phyloP scores from a whole-genome alignment of 768 basidiomycete genomes.

The Peribolospora baueri region DNA sequence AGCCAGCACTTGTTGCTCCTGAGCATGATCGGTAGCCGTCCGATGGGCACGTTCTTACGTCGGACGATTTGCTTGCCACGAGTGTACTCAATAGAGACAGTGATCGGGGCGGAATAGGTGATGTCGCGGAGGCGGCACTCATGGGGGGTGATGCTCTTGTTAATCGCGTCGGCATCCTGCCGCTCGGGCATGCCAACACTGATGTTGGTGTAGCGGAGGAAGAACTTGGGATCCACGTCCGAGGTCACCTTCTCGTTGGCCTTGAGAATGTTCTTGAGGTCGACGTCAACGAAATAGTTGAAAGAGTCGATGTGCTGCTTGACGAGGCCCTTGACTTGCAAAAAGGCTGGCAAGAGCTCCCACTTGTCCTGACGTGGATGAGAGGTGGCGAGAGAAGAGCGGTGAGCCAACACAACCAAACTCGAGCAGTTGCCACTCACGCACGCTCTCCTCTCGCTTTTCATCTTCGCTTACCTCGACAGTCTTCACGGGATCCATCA shows the following conservation, averaged over 20 bases:
- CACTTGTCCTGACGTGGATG: constrained; percentile 61
- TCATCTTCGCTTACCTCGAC: constrained; percentile 41
- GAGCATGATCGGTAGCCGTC: constrained; percentile 85
- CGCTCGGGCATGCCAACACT: constrained; percentile 76
- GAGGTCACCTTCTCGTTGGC: constrained; percentile 85
- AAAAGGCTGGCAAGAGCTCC: constrained; percentile 82
- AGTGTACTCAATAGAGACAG: constrained; percentile 85
- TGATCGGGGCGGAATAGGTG: constrained; percentile 76
- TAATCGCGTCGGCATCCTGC: constrained; percentile 52
- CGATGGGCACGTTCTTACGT: constrained; percentile 59
- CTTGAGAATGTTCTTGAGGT: constrained; percentile 86
- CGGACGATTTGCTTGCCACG: constrained; percentile 71
- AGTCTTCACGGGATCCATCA: constrained; percentile 73
- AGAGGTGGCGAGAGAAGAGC: neutral
- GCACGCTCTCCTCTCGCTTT: neutral
- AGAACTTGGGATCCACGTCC: constrained; percentile 80
- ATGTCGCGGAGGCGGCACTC: constrained; percentile 91
- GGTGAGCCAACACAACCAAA: neutral
- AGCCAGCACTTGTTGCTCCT: constrained; percentile 84
- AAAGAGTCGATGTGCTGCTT: constrained; percentile 98
- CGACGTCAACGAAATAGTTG: constrained; percentile 94
- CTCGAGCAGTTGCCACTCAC: neutral
- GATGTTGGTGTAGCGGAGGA: constrained; percentile 90
- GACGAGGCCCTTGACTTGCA: constrained; percentile 92
- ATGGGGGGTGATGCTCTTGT: constrained; percentile 73